A percentile compares a stretch with the other conserved stretches of the same genome.
phyloP scores from a whole-genome alignment of 1,139 yeast species.

The Arxiozyma slooffiae region DNA sequence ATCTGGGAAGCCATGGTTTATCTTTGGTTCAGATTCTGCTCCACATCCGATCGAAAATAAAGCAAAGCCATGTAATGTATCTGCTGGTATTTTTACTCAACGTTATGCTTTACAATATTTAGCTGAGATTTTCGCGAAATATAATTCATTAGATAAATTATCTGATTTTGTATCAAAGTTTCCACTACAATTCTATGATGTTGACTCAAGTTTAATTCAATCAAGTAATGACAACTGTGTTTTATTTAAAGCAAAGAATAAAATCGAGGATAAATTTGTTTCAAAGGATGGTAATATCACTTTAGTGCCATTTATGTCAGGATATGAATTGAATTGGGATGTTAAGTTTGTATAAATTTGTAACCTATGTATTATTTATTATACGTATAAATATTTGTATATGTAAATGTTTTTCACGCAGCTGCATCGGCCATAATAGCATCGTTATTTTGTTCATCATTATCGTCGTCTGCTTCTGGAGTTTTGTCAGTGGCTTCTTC shows the following conservation, averaged over 20 bases:
- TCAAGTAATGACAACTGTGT: constrained; percentile 39
- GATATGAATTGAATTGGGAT: constrained; percentile 64
- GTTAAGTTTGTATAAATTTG: constrained; percentile 39
- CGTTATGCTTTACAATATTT: constrained; percentile 71
- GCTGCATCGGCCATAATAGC: constrained; percentile 7
- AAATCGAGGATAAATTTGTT: constrained; percentile 49
- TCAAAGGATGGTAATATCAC: constrained; percentile 37
- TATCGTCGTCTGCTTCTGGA: constrained; percentile 3
- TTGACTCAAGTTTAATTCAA: constrained; percentile 36
- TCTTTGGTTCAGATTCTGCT: constrained; percentile 96
- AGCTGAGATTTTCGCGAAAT: constrained; percentile 74
- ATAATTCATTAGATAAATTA: constrained; percentile 53
- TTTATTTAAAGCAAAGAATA: constrained; percentile 41
- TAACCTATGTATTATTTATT: background rate
- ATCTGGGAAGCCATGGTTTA: constrained; percentile 84
- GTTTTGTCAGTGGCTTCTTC: too few species aligned
- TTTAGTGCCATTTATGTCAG: constrained; percentile 88
- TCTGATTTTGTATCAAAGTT: constrained; percentile 65
- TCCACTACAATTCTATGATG: constrained; percentile 62
- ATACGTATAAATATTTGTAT: constrained; percentile 7
- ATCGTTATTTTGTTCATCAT: constrained; percentile 8
- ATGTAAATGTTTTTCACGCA: background rate
- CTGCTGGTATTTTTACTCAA: constrained; percentile 96
- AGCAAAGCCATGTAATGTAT: constrained; percentile 69
- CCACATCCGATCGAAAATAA: constrained; percentile 84